Evolutionary conservation across 1,284 basidiomycete species (phyloP), one percentile per base, ranked within the genome.

Genomic region (Cutaneotrichosporon sp.): DNA sequence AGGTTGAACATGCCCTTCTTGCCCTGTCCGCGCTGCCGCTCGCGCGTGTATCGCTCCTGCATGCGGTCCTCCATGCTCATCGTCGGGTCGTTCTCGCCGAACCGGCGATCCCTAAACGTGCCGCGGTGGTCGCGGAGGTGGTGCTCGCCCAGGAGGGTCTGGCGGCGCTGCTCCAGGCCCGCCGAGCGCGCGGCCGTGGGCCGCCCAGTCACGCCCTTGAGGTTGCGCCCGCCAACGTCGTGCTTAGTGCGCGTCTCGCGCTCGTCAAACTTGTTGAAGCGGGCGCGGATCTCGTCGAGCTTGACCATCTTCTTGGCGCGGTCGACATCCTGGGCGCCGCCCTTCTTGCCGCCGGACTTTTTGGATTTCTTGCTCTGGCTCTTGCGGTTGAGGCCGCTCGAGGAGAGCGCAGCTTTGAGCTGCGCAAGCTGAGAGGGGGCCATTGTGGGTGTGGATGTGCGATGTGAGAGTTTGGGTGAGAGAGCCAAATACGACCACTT

Each of bases 11-110:
- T 82, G n/a, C 83, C 83, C 52, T 89, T 87, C 77, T 89, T 92
- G 49, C 89, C 89, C 22, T 86, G 82, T 0, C 77, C 75, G n/a
- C 74, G 62, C 69, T 81, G 79, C 64, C 91, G 83, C 78, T 98
- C 95, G 64, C 86, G 86, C 6, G 94, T 98, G 78, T 97, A 99
- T 38, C 97, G 89, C 80, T 97, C 94, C 29, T 99, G 84, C 89
- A 98, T 98, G 67, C 93, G 90, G 71, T 99, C 95, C 77, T 99
- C 97, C 18, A 93, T 83, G 11, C 89, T 89, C 84, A 99, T 87
- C 11, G 87, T 85, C 2, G 94, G 88, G 70, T 99, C 88, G 71
- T 91, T 89, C 84, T 99, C 97, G 81, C 97, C 97, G 72, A 99
- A 97, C 43, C 97, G 89, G 59, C 92, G 86, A 79, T 99, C 97